Conservation (phyloP, 306 rosid species). For the Vigna angularis region DNA sequence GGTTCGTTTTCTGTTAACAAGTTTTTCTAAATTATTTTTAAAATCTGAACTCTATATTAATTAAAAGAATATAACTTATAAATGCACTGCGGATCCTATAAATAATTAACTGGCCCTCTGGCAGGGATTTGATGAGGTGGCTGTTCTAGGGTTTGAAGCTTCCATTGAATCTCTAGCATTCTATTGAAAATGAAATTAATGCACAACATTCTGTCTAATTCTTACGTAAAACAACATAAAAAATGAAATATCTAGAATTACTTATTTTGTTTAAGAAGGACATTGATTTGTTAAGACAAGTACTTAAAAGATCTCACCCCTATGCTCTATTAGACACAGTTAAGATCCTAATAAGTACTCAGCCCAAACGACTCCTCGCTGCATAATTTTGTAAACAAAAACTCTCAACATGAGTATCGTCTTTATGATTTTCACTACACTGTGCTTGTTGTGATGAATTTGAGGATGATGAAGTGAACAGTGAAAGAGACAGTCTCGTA, state of each 20-base stretch:
- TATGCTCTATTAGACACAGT: constrained; percentile 48
- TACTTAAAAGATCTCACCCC: constrained; percentile 76
- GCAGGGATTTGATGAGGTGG: not conserved
- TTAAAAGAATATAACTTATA: too few species aligned
- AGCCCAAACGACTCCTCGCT: constrained; percentile 41
- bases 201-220: not conserved
- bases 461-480: constrained; percentile 52
- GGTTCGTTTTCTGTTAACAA: too few species aligned
- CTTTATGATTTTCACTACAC: constrained; percentile 24
- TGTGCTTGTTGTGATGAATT: constrained; percentile 39
- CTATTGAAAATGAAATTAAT: not conserved
- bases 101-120: too few species aligned
- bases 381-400: constrained; percentile 40
- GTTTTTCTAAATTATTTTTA: too few species aligned
- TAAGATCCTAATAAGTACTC: constrained; percentile 69
- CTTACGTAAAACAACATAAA: constrained; percentile 27
- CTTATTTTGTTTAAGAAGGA: not conserved
- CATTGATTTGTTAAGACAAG: constrained; percentile 49
- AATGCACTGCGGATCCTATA: too few species aligned
- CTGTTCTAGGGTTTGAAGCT: not conserved
- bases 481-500: constrained; percentile 63
- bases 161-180: not conserved
- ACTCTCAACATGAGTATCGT: constrained; percentile 25
- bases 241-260: constrained; percentile 20
- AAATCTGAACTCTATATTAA: too few species aligned